Base-by-base conservation (phyloP, 1,139 yeast genomes). In the Saccharomyces uvarum region DNA sequence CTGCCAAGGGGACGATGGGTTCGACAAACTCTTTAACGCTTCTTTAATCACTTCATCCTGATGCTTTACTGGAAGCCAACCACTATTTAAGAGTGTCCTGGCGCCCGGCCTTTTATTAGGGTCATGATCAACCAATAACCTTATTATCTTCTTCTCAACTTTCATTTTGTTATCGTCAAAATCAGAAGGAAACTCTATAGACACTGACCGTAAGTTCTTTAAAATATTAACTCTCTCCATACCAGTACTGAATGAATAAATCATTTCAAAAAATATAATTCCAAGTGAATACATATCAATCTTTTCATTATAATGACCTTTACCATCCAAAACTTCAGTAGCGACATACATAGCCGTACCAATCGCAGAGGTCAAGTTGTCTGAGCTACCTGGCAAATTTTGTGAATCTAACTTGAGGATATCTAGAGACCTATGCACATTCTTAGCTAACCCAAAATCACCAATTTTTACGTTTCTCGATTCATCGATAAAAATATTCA, bases 271-370 rank as follows among this genome's bases (percentile, higher is more conserved):
- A 67, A 93, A 89, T 2, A 95, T 93, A 31, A 95, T 82, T 3
- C 99, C 99, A 52, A 95, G 72, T 0, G 99, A 90, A 68, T 90
- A 95, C 88, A 95, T 86, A 68, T 95, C 99, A 26, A 93, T 96
- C 62, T 93, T 93, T 59, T 88, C 96, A 66, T 90, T 86, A 67
- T 93, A 93, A 27, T 80, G 76, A 1, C 95, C 95, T 49, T 72
- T 73, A 0, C 82, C 82, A 14, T 82, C 76, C 5, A 88, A 75
- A 0, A 91, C 95, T 66, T 95, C 99, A 29, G 83, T 82, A 0
- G 99, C 99, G 53, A 93, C 95, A 66, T 95, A 95, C 49, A 93
- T 77, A 0, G 95, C 83, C 0, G 99, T 95, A 2, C 99, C 99
- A 38, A 93, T 90, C 32, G 89, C 91, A 0, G 97, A 87, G 0